Base-by-base conservation (phyloP, 2,329 filamentous ascomycete genomes). In the Aspergillus costaricaensis region DNA sequence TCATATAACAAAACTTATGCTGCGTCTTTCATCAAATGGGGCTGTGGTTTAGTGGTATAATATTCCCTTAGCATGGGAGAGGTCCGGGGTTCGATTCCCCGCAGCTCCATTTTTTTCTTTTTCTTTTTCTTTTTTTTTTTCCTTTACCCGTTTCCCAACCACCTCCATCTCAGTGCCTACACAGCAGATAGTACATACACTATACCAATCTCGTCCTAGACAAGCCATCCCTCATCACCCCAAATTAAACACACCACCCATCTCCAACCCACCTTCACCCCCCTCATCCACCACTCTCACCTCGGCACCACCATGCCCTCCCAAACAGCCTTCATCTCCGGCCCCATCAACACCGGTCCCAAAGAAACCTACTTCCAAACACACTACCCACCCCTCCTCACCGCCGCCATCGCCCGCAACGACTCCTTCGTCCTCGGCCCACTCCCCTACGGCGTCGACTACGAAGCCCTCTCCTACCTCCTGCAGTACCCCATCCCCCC, bases 281-380 rank as follows among this genome's bases (percentile, higher is more conserved):
- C 10, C 4, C 0, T 4, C 10, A 12, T 12, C 27, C 4, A 12
- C 27, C 2, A 27, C 25, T 8, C 25, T 30, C 10, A 30, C 9
- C 27, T 27, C 9, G 0, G 0, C 4, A 36, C 32, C 12, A 36
- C 4, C 32, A 36, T 36, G 12, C 12, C 32, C 12, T 2, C 32
- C 5, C 32, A 67, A 62, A 62, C 62, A 15, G 67, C 67, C 17
- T 71, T 77, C 59, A 74, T 76, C 43, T 76, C 74, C 12, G 73
- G 74, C 7, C 74, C 74, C 2, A 57, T 76, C 15, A 65, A 72
- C 53, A 69, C 62, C 2, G 68, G 68, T 12, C 58, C 66, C 5
- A 19, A 68, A 8, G 38, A 58, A 7, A 19, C 30, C 9, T 76
- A 74, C 62, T 76, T 77, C 60, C 44, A 57, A 15, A 67, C 62